These are phyloP conservation scores for Avena sativa DNA, from an alignment of 176 grass and related monocot species.

Conservation along the genomic window DNA sequence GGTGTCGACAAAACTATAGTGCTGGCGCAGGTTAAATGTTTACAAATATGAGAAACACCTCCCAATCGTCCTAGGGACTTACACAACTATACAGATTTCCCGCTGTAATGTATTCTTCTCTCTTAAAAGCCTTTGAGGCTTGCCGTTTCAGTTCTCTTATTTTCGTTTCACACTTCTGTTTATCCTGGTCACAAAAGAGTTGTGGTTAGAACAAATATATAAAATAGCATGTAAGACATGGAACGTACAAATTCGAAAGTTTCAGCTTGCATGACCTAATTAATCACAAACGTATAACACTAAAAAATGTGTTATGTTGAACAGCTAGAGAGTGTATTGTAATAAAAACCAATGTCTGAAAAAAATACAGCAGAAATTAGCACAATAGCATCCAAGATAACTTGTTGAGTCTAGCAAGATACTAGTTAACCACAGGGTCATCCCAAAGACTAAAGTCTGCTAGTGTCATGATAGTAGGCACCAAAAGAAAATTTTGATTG, in stretches of 20 bases:
- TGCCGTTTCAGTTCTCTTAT: not conserved
- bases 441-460: not conserved
- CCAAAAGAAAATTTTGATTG: not conserved
- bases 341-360: not conserved
- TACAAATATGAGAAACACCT: slow-evolving; percentile 13
- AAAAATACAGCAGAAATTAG: not conserved
- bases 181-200: not conserved
- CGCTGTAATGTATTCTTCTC: not conserved
- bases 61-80: not conserved
- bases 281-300: not conserved
- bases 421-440: not conserved
- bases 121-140: slow-evolving; percentile 12
- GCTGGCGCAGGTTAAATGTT: not conserved
- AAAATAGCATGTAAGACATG: not conserved
- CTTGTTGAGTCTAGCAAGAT: not conserved
- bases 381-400: not conserved
- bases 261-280: not conserved
- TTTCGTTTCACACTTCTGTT: not conserved
- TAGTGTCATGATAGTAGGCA: not conserved
- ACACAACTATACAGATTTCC: not conserved
- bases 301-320: not conserved
- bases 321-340: not conserved
- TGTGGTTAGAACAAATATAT: not conserved
- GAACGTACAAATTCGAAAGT: not conserved
- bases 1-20: not conserved